Percentiles rank a stretch among this genome's conserved stretches.
These are phyloP conservation scores for Ciborinia camelliae DNA, from an alignment of 2,329 filamentous ascomycete genomes.

Conservation along the genomic window DNA sequence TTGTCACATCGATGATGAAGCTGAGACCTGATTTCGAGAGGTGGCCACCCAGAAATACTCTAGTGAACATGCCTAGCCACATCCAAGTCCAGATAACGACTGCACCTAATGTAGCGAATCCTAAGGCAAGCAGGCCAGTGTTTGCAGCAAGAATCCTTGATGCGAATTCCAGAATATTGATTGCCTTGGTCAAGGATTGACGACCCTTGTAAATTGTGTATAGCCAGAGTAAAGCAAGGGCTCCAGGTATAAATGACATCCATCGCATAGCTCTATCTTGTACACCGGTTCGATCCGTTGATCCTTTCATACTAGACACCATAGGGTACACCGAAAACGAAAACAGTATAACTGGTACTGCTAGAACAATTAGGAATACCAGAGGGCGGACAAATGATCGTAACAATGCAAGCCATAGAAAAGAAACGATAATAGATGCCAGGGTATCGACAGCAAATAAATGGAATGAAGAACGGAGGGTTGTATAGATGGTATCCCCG, in stretches of 20 bases:
- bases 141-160: constrained; percentile 84
- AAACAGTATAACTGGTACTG: constrained; percentile 80
- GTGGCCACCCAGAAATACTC: constrained; percentile 90
- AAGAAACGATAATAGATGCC: constrained; percentile 81
- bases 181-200: constrained; percentile 74
- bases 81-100: constrained; percentile 91
- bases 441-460: constrained; percentile 88
- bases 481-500: constrained; percentile 92
- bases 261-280: constrained; percentile 90
- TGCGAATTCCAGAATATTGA: constrained; percentile 88
- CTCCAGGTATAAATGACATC: constrained; percentile 72
- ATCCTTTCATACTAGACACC: constrained; percentile 80
- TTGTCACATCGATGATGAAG: constrained; percentile 82
- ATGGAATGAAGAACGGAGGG: constrained; percentile 80
- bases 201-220: constrained; percentile 80
- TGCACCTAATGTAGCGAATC: constrained; percentile 69
- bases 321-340: constrained; percentile 91
- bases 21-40: constrained; percentile 58
- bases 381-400: constrained; percentile 84
- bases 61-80: constrained; percentile 95
- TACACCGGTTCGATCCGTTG: constrained; percentile 68
- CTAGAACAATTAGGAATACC: constrained; percentile 74
- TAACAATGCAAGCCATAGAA: constrained; percentile 85
- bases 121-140: constrained; percentile 77
- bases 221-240: constrained; percentile 73